Evolutionary conservation across 345 rosid species (phyloP), one percentile per base, ranked within the genome.

Genomic region (Hibiscus tridactylites): DNA sequence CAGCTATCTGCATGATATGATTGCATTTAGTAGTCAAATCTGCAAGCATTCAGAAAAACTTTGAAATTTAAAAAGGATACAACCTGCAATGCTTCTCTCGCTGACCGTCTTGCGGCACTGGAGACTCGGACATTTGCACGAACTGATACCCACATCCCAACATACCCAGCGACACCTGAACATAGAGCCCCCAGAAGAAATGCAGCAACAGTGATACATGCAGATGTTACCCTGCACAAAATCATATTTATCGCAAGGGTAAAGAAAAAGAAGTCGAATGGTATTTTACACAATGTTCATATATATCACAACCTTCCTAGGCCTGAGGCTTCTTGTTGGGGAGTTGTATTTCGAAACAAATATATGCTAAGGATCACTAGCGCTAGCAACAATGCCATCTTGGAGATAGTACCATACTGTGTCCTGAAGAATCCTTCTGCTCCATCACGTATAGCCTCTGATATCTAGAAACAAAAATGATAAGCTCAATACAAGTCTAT

Each of bases 61-160:
- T 31, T 44, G 12, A n/a, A 71, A 74, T 13, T 59, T 61, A 52
- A 72, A 71, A 29, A 65, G 71, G 73, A 61, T 28, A 81, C 49
- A 77, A 95, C 99, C 98, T 95, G 99, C 89, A 95, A 79, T 61
- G 98, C 99, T 85, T 95, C 98, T 86, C 97, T 90, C 19, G 98
- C 96, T 73, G 99, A 95, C 72, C 99, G 90, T 78, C 97, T 90
- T 57, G 99, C 99, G 61, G 99, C 98, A 85, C 99, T 90, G 61
- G 99, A 86, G 72, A 95, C 98, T 76, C 99, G 88, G 74, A 95
- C 99, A 81, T 95, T 95, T 79, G 99, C 99, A 79, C 99, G 98
- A 65, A 95, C 99, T 16, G 99, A 95, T 66, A 95, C 99, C 99
- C 98, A 95, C 99, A 95, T 95, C 64, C 99, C 98, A 80, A 92